A percentile compares a stretch with the other conserved stretches of the same genome.
These are phyloP conservation scores for Aaosphaeria arxii DNA, from an alignment of 2,329 filamentous ascomycete species.

Conservation along the genomic window DNA sequence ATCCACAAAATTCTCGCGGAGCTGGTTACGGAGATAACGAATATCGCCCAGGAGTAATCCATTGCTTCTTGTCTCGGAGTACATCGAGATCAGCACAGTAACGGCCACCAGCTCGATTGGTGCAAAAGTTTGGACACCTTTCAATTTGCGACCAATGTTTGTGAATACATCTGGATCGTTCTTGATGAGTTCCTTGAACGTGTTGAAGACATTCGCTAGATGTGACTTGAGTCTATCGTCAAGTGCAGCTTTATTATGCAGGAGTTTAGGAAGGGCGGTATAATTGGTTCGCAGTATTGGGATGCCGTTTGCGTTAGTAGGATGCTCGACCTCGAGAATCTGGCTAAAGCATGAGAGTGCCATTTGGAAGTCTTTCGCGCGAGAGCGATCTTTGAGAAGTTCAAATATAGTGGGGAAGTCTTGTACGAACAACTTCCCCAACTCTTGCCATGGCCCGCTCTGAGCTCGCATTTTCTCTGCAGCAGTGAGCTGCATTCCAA, in stretches of 20 bases:
- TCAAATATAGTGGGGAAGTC: conserved; percentile 40
- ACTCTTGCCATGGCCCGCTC: conserved; percentile 45
- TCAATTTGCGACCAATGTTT: conserved; percentile 21
- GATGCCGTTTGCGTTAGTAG: conserved; percentile 16
- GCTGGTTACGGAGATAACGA: conserved; percentile 14
- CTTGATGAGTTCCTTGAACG: conserved; percentile 23
- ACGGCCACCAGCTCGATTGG: conserved; percentile 37
- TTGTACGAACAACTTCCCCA: conserved; percentile 41
- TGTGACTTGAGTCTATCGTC: conserved; percentile 30
- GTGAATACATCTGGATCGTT: conserved; percentile 25
- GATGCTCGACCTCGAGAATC: conserved; percentile 33
- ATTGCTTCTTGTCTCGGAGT: conserved; percentile 24
- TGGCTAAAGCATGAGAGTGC: conserved; percentile 34
- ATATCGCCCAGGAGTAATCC: conserved; percentile 29
- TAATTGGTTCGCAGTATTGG: conserved; percentile 22
- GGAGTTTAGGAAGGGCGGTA: conserved; percentile 17
- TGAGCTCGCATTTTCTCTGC: conserved; percentile 49
- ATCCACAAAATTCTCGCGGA: conserved; percentile 28
- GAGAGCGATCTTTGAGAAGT: conserved; percentile 24
- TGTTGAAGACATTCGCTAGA: conserved; percentile 31
- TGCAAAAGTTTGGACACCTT: conserved; percentile 30
- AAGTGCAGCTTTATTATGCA: conserved; percentile 21
- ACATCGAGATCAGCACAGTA: conserved; percentile 30
- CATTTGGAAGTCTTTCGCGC: conserved; percentile 33
- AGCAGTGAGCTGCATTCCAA: conserved; percentile 43